Evolutionary conservation across 352 stramenopile species (phyloP).

Genomic region (Pelagophyceae sp.): DNA sequence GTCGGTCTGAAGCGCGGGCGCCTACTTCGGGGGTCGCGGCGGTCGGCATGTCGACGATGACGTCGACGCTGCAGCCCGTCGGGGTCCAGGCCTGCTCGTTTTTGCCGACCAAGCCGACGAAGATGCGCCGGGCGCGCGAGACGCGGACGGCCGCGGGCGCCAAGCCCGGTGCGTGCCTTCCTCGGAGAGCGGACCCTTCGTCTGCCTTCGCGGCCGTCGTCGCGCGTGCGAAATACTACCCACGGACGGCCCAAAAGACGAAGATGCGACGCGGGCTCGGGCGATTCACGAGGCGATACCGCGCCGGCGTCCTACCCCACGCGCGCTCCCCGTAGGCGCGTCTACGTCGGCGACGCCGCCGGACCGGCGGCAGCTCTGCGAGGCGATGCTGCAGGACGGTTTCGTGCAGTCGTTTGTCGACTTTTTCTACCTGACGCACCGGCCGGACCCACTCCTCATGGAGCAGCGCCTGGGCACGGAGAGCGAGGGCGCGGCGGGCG

Average conservation of each 20-base stretch:
- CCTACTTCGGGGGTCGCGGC: background rate
- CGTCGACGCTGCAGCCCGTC: background rate
- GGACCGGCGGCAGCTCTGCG: slow-evolving; percentile 41
- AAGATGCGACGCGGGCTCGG: background rate
- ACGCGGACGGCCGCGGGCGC: too few species aligned
- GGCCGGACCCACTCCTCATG: slow-evolving; percentile 40
- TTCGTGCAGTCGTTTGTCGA: slow-evolving; percentile 86
- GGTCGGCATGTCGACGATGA: background rate
- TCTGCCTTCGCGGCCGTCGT: too few species aligned
- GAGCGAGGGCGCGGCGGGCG: slow-evolving; percentile 19
- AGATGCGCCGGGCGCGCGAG: background rate
- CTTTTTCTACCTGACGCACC: slow-evolving; percentile 83
- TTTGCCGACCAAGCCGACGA: background rate
- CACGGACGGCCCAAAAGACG: too few species aligned
- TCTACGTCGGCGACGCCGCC: background rate
- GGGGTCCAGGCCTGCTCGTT: background rate
- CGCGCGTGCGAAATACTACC: too few species aligned
- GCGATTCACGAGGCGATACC: too few species aligned
- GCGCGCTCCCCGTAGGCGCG: background rate
- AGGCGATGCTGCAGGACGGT: slow-evolving; percentile 68
- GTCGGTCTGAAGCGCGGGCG: too few species aligned
- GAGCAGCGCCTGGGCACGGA: slow-evolving; percentile 6
- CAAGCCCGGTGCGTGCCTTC: too few species aligned
- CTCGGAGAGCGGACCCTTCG: too few species aligned
- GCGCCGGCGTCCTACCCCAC: too few species aligned